Evolutionary conservation across 169 alveolate species (phyloP).

Genomic region (Cryptosporidium meleagridis): DNA sequence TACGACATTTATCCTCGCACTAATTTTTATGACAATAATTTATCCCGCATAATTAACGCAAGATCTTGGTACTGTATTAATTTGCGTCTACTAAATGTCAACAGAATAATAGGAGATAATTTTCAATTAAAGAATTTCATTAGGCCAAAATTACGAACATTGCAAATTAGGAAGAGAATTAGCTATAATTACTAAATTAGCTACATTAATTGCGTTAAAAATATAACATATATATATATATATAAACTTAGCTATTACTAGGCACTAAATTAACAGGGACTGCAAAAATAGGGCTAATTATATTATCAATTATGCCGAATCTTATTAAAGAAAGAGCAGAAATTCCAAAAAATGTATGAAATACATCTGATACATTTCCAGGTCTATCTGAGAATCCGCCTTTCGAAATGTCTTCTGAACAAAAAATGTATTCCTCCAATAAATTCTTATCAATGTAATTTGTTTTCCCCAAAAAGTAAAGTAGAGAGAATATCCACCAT

Average conservation of each 20-base stretch:
- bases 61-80: constrained; percentile 17
- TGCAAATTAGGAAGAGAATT: background rate
- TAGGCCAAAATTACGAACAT: background rate
- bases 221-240: background rate
- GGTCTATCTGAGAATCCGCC: constrained; percentile 97
- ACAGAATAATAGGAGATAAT: background rate
- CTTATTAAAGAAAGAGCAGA: constrained; percentile 92
- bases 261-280: background rate
- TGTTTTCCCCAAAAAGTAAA: constrained; percentile 83
- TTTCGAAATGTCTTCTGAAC: constrained; percentile 87
- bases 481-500: constrained; percentile 95
- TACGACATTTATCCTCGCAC: constrained; percentile 22
- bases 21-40: background rate
- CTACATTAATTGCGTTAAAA: background rate
- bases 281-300: constrained; percentile 54
- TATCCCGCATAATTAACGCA: constrained; percentile 29
- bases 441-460: constrained; percentile 84
- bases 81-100: constrained; percentile 18
- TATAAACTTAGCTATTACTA: background rate
- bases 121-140: background rate
- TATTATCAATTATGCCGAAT: background rate
- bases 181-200: background rate
- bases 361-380: constrained; percentile 94
- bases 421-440: constrained; percentile 86
- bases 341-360: constrained; percentile 95